A percentile compares a stretch with the other conserved stretches of the same genome.
These are phyloP conservation scores for Bipolaris oryzae DNA, from an alignment of 2,329 filamentous ascomycete species.

Conservation along the genomic window DNA sequence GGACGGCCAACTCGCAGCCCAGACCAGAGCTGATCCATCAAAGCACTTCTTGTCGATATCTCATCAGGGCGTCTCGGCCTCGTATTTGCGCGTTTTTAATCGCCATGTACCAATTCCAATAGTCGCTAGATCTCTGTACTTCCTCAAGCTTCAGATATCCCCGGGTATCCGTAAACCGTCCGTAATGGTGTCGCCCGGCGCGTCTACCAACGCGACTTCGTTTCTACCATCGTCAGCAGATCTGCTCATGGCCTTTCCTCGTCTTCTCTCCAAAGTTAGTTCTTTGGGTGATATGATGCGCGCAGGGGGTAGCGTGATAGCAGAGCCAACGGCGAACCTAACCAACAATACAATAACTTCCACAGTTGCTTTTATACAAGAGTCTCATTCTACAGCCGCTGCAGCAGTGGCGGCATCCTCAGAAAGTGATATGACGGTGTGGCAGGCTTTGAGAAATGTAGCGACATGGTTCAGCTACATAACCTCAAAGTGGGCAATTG, in stretches of 20 bases:
- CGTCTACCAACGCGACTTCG: constrained; percentile 44
- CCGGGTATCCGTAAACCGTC: constrained; percentile 16
- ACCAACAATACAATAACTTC: constrained; percentile 49
- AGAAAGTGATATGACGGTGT: constrained; percentile 50
- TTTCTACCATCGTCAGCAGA: constrained; percentile 67
- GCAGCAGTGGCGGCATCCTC: constrained; percentile 36
- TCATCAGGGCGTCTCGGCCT: background rate
- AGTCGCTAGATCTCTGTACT: background rate
- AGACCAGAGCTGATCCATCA: constrained; percentile 1
- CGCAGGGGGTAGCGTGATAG: constrained; percentile 64
- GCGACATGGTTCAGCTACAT: constrained; percentile 85
- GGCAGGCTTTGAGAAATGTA: constrained; percentile 68
- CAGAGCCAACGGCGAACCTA: constrained; percentile 62
- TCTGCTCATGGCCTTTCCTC: constrained; percentile 70
- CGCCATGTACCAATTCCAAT: constrained; percentile 6
- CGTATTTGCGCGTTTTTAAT: background rate
- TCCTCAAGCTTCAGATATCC: constrained; percentile 5
- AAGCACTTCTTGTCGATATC: background rate
- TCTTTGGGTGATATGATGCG: constrained; percentile 64
- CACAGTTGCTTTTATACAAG: constrained; percentile 50
- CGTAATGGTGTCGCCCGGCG: constrained; percentile 33
- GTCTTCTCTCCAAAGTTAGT: constrained; percentile 71
- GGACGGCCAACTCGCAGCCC: constrained; percentile 14
- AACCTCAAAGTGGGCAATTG: constrained; percentile 74
- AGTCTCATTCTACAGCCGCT: constrained; percentile 49